Evolutionary conservation across 495 filamentous ascomycete genomes (phyloP).

Genomic region (Penicillium desertorum): DNA sequence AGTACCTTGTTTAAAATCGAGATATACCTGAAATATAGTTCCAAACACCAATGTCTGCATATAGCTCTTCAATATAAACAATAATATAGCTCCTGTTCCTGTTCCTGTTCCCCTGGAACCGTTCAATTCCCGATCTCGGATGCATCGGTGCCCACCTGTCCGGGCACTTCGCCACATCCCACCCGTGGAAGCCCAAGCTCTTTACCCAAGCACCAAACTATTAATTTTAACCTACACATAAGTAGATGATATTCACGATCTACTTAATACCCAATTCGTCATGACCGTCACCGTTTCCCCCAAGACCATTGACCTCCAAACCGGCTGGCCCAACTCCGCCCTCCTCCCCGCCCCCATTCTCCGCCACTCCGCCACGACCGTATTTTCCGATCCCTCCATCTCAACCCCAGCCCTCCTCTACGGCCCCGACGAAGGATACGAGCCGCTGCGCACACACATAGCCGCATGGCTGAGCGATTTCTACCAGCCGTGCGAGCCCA

Average conservation of each 20-base stretch:
- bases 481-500: conserved; percentile 50
- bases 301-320: conserved; percentile 61
- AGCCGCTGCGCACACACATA: conserved; percentile 60
- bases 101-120: not conserved
- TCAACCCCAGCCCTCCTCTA: conserved; percentile 64
- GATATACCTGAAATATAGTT: not conserved
- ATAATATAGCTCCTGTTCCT: not conserved
- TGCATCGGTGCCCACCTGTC: not conserved
- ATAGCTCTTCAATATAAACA: not conserved
- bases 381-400: conserved; percentile 58
- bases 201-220: not conserved
- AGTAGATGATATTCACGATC: not conserved
- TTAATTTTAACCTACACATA: not conserved
- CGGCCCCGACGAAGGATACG: conserved; percentile 74
- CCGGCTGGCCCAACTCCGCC: conserved; percentile 68
- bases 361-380: conserved; percentile 49
- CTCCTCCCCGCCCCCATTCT: conserved; percentile 67
- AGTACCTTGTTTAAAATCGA: not conserved
- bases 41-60: not conserved
- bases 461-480: conserved; percentile 66
- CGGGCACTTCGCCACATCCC: not conserved
- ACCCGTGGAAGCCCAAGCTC: not conserved
- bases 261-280: not conserved
- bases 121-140: conserved; percentile 3
- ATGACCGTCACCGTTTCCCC: conserved; percentile 11